These are phyloP conservation scores for Danielozyma ontarioensis DNA, from an alignment of 805 yeast genomes.

Conservation along the genomic window DNA sequence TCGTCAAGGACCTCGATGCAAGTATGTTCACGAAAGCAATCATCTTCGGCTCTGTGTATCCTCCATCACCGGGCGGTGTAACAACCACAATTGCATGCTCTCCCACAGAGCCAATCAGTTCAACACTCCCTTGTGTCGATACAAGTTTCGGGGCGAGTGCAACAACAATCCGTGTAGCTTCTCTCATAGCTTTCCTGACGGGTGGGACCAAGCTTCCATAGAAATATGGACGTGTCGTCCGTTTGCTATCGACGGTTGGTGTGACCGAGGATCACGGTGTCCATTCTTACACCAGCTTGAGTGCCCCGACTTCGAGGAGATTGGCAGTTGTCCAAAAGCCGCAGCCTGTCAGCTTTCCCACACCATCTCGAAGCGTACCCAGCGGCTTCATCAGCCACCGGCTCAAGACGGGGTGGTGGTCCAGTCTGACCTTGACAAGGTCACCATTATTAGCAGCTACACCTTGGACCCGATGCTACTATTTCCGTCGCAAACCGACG, in stretches of 20 bases:
- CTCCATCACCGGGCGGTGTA: slow-evolving; percentile 45
- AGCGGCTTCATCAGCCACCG: slow-evolving; percentile 13
- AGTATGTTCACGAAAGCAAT: slow-evolving; percentile 45
- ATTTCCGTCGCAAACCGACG: slow-evolving; percentile 6
- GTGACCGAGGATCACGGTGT: slow-evolving; percentile 57
- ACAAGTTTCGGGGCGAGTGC: slow-evolving; percentile 21
- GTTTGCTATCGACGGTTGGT: slow-evolving; percentile 66
- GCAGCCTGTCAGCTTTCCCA: slow-evolving; percentile 51
- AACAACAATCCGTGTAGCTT: slow-evolving; percentile 48
- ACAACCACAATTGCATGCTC: slow-evolving; percentile 42
- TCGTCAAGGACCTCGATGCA: slow-evolving; percentile 46
- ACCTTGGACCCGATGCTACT: slow-evolving; percentile 26
- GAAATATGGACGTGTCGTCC: slow-evolving; percentile 54
- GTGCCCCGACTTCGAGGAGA: slow-evolving; percentile 69
- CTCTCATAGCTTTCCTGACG: slow-evolving; percentile 40
- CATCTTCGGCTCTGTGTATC: slow-evolving; percentile 54
- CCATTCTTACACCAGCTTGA: slow-evolving; percentile 50
- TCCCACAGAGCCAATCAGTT: slow-evolving; percentile 55
- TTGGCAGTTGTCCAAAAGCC: slow-evolving; percentile 54
- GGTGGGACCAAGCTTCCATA: slow-evolving; percentile 38
- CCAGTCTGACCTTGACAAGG: slow-evolving; percentile 10
- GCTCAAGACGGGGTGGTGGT: slow-evolving; percentile 13
- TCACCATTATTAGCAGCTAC: slow-evolving; percentile 22
- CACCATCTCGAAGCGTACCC: slow-evolving; percentile 22
- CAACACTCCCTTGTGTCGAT: slow-evolving; percentile 45